These are phyloP conservation scores for Ogataea hybrid DNA, from an alignment of 1,139 yeast genomes.

Conservation along the genomic window DNA sequence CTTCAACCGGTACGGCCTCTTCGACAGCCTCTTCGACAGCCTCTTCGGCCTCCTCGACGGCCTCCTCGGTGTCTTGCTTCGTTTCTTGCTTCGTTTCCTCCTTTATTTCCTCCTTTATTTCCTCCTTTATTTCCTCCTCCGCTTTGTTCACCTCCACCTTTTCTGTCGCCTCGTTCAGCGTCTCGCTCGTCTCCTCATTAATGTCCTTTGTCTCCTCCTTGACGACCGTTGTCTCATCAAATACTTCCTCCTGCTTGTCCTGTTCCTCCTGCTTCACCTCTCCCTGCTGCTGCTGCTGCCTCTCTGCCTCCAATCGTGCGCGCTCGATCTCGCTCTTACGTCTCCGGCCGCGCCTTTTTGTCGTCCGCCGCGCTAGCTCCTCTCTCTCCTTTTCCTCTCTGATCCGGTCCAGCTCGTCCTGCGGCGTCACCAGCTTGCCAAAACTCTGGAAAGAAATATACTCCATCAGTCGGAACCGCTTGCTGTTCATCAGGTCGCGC, in stretches of 20 bases:
- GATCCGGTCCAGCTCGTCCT: conserved; percentile 50
- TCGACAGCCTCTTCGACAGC: background rate
- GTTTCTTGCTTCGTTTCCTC: background rate
- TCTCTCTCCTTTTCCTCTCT: conserved; percentile 37
- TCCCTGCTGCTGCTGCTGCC: background rate
- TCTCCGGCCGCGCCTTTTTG: conserved; percentile 37
- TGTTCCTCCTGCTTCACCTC: background rate
- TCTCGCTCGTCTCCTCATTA: background rate
- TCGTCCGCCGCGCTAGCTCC: conserved; percentile 28
- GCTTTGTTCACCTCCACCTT: conserved; percentile 28
- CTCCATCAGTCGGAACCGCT: conserved; percentile 55
- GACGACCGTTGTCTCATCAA: background rate
- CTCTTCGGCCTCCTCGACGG: background rate
- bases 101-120: background rate
- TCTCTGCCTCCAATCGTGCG: conserved; percentile 31
- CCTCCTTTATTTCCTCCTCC: background rate
- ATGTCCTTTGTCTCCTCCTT: background rate
- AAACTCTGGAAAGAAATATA: conserved; percentile 51
- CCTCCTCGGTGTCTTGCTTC: background rate
- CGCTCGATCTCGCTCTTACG: conserved; percentile 13
- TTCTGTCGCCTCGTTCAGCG: background rate
- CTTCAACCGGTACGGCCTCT: conserved; percentile 33
- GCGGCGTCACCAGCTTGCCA: conserved; percentile 43
- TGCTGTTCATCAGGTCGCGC: conserved; percentile 66
- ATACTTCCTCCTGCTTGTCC: background rate